A percentile compares a stretch with the other conserved stretches of the same genome.
Evolutionary conservation across 139 green algal species (phyloP).

Genomic region (Tetraselmis chui): DNA sequence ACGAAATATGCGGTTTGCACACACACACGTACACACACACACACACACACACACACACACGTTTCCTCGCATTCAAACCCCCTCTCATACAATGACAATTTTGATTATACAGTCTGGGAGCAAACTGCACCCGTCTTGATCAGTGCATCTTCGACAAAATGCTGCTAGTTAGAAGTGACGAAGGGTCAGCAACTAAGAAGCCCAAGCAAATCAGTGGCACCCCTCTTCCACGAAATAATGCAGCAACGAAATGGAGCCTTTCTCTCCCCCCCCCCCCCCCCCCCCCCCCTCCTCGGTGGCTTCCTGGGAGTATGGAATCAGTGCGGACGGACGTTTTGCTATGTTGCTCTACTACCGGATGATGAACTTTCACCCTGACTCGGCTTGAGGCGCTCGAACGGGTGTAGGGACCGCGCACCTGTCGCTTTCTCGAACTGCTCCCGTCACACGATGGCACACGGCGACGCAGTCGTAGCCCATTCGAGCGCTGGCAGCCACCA

Average conservation of each 20-base stretch:
- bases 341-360: neutral
- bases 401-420: conserved; percentile 14
- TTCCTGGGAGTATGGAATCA: neutral
- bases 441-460: conserved; percentile 18
- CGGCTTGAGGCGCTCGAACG: no score
- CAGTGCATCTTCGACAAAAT: no score
- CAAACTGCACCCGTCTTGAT: no score
- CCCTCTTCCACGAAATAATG: no score
- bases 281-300: no score
- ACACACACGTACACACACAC: no score
- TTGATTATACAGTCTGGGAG: neutral
- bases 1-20: neutral
- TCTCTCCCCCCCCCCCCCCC: no score
- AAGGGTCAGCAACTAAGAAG: no score
- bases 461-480: conserved; percentile 35
- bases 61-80: neutral
- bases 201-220: no score
- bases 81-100: neutral
- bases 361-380: no score
- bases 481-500: conserved; percentile 14
- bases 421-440: conserved; percentile 27
- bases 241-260: no score
- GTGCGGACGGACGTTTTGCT: neutral
- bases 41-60: neutral
- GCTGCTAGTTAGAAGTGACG: no score